Percentiles rank a stretch among this genome's conserved stretches.
Conservation (phyloP, 2,329 filamentous ascomycete species). For the Knufia fluminis region DNA sequence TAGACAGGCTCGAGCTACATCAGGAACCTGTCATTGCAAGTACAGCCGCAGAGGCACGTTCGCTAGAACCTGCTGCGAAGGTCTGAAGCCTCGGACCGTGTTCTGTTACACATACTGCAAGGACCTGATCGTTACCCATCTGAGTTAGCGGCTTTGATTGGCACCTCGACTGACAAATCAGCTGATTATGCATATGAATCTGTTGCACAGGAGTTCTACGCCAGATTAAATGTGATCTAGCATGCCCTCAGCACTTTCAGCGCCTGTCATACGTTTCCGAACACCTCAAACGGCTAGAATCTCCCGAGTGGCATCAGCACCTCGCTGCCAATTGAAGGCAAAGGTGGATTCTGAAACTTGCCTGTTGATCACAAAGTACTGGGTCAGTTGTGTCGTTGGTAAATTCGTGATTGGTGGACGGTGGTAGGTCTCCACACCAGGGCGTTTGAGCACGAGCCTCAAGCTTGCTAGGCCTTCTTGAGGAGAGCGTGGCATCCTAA, state of each 20-base stretch:
- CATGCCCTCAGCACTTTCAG: not conserved
- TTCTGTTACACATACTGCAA: constrained; percentile 10
- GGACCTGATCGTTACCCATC: not conserved
- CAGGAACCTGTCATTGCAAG: constrained; percentile 2
- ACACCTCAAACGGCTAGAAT: constrained; percentile 3
- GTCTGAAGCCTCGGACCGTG: constrained; percentile 7
- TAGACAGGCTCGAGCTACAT: not conserved
- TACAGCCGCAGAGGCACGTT: constrained; percentile 1
- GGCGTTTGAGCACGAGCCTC: not conserved
- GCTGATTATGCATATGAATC: not conserved
- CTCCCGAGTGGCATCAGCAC: not conserved
- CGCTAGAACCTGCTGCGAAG: constrained; percentile 11
- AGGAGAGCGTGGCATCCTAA: not conserved
- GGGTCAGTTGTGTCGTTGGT: not conserved
- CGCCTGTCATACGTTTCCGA: not conserved
- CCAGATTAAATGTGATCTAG: constrained; percentile 6
- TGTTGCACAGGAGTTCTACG: constrained; percentile 5
- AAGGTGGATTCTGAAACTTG: not conserved
- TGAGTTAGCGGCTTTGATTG: not conserved
- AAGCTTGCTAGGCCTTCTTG: not conserved
- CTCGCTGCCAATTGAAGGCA: not conserved
- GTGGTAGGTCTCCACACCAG: not conserved
- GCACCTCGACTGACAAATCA: constrained; percentile 10
- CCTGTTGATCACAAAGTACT: not conserved
- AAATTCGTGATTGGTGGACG: not conserved